Percentiles rank a stretch among this genome's conserved stretches.
Evolutionary conservation across 1,139 yeast genomes (phyloP).

Genomic region (Arxiozyma slooffiae): DNA sequence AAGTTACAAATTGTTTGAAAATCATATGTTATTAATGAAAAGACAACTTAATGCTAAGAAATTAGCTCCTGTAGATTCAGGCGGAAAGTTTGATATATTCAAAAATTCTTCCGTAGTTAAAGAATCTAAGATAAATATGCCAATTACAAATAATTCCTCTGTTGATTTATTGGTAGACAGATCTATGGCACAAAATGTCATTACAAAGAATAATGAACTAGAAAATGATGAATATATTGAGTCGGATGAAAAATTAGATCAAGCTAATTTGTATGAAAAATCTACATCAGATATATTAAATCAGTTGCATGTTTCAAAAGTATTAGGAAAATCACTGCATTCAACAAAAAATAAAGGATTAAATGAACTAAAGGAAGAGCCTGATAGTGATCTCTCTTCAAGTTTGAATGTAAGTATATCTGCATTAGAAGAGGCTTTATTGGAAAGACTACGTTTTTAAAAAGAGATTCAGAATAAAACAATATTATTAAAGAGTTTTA

Average conservation of each 20-base stretch:
- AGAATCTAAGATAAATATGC: neutral
- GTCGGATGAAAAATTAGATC: neutral
- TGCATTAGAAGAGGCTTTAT: conserved; percentile 38
- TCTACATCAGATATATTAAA: conserved; percentile 13
- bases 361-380: conserved; percentile 5
- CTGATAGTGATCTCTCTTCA: conserved; percentile 22
- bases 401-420: conserved; percentile 36
- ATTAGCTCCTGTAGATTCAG: neutral
- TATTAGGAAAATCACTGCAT: conserved; percentile 6
- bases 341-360: neutral
- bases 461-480: neutral
- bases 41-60: conserved; percentile 16
- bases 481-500: neutral
- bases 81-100: neutral
- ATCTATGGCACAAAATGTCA: neutral
- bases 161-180: neutral
- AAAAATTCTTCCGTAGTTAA: neutral
- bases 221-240: neutral
- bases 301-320: conserved; percentile 22
- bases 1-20: conserved; percentile 24
- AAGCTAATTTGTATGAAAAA: neutral
- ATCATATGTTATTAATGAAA: conserved; percentile 21
- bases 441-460: conserved; percentile 28
- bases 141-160: neutral
- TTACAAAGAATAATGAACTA: neutral